These are phyloP conservation scores for Lactifluus hygrophoroides DNA, from an alignment of 768 basidiomycete species.

Conservation along the genomic window DNA sequence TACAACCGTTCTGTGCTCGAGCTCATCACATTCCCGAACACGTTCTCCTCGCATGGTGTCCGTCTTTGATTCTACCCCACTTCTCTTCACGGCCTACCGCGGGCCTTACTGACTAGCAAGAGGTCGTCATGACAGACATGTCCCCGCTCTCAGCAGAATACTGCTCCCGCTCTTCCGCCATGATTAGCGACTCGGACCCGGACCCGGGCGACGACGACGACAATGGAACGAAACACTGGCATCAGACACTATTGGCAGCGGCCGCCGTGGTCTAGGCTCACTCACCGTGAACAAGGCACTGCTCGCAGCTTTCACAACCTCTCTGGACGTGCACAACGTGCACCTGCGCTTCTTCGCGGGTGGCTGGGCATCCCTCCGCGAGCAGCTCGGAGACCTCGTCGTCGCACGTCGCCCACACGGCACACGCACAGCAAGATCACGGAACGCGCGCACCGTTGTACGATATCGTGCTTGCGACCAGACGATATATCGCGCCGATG, in stretches of 20 bases:
- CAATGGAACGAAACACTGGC: background rate
- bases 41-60: constrained; percentile 75
- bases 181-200: too few relatives aligned
- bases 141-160: constrained; percentile 48
- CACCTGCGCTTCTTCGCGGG: constrained; percentile 71
- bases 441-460: too few relatives aligned
- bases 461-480: constrained; percentile 83
- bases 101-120: background rate
- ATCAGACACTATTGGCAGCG: too few relatives aligned
- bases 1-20: constrained; percentile 80
- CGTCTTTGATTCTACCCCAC: too few relatives aligned
- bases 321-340: constrained; percentile 48
- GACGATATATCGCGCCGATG: constrained; percentile 76
- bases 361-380: constrained; percentile 55
- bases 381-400: background rate
- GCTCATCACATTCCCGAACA: constrained; percentile 76
- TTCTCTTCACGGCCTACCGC: too few relatives aligned
- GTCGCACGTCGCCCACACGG: too few relatives aligned
- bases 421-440: too few relatives aligned
- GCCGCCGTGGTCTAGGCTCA: constrained; percentile 40
- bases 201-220: constrained; percentile 15
- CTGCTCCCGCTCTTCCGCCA: too few relatives aligned
- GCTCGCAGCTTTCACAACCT: constrained; percentile 51
- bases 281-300: constrained; percentile 60
- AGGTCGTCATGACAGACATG: constrained; percentile 39